Base-by-base conservation (phyloP, 2,329 filamentous ascomycete species). In the Emmonsiellopsis sp. region DNA sequence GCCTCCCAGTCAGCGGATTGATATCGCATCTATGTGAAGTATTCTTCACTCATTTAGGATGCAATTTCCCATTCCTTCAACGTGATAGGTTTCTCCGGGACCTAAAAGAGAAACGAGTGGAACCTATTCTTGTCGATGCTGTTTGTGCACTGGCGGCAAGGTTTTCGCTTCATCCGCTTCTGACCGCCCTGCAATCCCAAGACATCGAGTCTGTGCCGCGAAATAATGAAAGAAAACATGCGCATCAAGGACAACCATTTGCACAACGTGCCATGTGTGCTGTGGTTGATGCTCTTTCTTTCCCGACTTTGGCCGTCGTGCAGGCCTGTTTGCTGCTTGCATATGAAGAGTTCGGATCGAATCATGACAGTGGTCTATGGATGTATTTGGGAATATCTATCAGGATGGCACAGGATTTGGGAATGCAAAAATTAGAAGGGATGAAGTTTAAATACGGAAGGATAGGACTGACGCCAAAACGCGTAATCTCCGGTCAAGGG, bases 381-480 rank as follows among this genome's bases (percentile, higher is more conserved):
- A 94, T 95, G 89, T 95, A 94, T 64, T 76, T 95, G 1, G 90
- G 89, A 0, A 84, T 92, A 50, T 85, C 89, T 0, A 95, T 95
- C 56, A 84, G 89, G 4, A 87, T 90, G 82, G 85, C 85, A 0
- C 81, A 88, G 56, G 86, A 90, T 63, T 70, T 95, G 8, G 89
- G 90, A 0, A 76, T 95, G 58, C 87, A 92, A 60, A 94, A 90
- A 58, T 77, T 87, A 13, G 85, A 91, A 58, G 89, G 89, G 0
- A 77, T 94, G 41, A 78, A 73, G 55, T 77, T 79, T 52, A 77
- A 76, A 55, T 73, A 72, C 56, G 80, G 80, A 11, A 73, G 72
- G 15, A 72, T 74, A 49, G 80, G 80, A 0, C 76, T 80, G 2
- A 81, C 77, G 0, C 80, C 80, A 3, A 80, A 76, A 53, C 74